Evolutionary conservation across 2,329 filamentous ascomycete genomes (phyloP), one percentile per base, ranked within the genome.

Genomic region (Xylariales sp.): DNA sequence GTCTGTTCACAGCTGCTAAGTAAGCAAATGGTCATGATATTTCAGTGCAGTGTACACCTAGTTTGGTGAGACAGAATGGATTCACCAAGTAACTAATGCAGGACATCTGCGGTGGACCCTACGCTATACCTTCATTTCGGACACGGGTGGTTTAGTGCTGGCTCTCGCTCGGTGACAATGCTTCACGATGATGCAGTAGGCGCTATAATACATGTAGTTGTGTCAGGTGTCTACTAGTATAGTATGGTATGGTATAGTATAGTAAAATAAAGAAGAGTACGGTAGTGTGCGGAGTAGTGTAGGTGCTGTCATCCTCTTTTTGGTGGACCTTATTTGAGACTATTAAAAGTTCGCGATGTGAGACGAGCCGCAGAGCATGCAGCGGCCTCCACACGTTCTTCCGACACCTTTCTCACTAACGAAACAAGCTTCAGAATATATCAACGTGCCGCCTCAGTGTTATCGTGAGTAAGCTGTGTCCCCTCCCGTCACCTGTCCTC

Each of bases 51-150:
- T 28, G 48, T 30, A 56, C 23, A 43, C 49, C 45, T 39, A 49
- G 32, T 41, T 23, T 58, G 10, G 63, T 59, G 52, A 55, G 34
- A 62, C 58, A 41, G 23, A 23, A 12, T 49, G 23, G 48, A 49
- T 32, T 48, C 41, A n/a, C 12, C 32, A 18, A 49, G n/a, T 30
- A 62, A 49, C 58, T 60, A 57, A 66, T 67, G 67, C 67, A 67
- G 59, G 63, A 69, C 52, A 69, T 59, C 23, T 63, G 45, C 28
- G 50, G 67, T 66, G 63, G 63, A 57, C 36, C 67, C 45, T 64
- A 57, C 36, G 63, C 45, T 64, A 56, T 55, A 39, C 64, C 60
- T 69, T 67, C 64, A 69, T 69, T 69, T 69, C 67, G 64, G 67
- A 58, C 39, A 54, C 64, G 64, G 62, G 18, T 61, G 32, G 64